Percentiles rank a stretch among this genome's conserved stretches.
Conservation (phyloP, 2,329 filamentous ascomycete species). For the Clonostachys solani region DNA sequence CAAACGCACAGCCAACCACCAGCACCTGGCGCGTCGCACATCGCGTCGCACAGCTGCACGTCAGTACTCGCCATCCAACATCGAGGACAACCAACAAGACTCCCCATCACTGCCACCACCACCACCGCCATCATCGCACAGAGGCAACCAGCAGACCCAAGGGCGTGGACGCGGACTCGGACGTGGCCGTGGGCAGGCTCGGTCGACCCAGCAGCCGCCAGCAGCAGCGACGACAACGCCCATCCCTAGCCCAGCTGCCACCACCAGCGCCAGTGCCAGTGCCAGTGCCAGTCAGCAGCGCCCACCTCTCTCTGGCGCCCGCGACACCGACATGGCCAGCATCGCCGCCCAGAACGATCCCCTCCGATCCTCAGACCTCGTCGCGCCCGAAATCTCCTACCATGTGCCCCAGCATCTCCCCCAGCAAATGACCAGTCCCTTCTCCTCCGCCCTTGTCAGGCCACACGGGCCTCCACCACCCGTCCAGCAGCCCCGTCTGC, state of each 20-base stretch:
- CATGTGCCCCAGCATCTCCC: conserved; percentile 22
- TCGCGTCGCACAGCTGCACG: conserved; percentile 26
- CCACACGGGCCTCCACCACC: conserved; percentile 22
- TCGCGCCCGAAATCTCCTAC: conserved; percentile 34
- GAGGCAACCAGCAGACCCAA: too few relatives aligned
- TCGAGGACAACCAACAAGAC: too few relatives aligned
- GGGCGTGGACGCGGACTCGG: too few relatives aligned
- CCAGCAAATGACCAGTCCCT: conserved; percentile 7
- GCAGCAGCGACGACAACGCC: too few relatives aligned
- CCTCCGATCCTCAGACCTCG: conserved; percentile 24
- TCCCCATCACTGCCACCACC: too few relatives aligned
- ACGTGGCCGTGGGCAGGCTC: too few relatives aligned
- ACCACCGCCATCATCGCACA: too few relatives aligned
- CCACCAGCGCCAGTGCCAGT: too few relatives aligned
- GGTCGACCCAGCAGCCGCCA: too few relatives aligned
- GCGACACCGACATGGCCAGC: conserved; percentile 12
- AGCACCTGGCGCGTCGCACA: conserved; percentile 22
- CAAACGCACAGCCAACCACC: too few relatives aligned
- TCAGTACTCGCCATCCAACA: too few relatives aligned
- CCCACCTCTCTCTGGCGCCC: not conserved
- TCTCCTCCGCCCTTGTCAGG: conserved; percentile 21
- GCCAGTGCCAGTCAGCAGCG: not conserved
- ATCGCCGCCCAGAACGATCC: conserved; percentile 7
- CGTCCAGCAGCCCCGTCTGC: conserved; percentile 2
- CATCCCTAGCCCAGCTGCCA: too few relatives aligned